These are phyloP conservation scores for Fusarium veterinarium DNA, from an alignment of 2,329 filamentous ascomycete species.

Conservation along the genomic window DNA sequence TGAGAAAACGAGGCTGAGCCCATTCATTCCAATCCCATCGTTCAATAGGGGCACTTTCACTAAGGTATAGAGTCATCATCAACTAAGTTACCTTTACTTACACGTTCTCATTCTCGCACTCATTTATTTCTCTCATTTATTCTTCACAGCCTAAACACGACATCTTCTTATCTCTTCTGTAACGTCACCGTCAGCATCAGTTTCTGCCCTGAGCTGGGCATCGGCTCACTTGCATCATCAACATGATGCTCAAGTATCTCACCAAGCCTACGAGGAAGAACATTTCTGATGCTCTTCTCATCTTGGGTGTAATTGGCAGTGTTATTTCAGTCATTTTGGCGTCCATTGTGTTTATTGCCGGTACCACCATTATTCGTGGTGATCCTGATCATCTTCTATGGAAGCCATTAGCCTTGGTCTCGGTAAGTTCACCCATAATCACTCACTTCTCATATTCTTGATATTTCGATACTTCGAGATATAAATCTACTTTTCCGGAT, in stretches of 20 bases:
- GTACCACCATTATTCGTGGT: conserved; percentile 37
- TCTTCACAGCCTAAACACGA: not conserved
- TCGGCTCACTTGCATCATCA: conserved; percentile 15
- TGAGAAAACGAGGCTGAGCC: conserved; percentile 28
- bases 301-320: conserved; percentile 37
- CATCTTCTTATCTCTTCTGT: not conserved
- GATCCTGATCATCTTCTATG: conserved; percentile 32
- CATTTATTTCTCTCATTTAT: not conserved
- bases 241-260: conserved; percentile 27
- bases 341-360: conserved; percentile 37
- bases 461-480: not conserved
- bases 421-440: conserved; percentile 32
- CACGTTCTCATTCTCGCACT: conserved; percentile 3
- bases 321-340: conserved; percentile 34
- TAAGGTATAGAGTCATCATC: not conserved
- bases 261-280: conserved; percentile 31
- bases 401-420: conserved; percentile 40
- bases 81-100: not conserved
- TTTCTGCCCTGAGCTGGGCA: conserved; percentile 7
- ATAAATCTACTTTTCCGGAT: not conserved
- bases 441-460: not conserved
- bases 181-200: conserved; percentile 20
- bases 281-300: conserved; percentile 29
- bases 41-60: conserved; percentile 27
- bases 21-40: not conserved